Evolutionary conservation across 371 early-diverging fungal genomes (phyloP).

Genomic region (Mortierella sp.): DNA sequence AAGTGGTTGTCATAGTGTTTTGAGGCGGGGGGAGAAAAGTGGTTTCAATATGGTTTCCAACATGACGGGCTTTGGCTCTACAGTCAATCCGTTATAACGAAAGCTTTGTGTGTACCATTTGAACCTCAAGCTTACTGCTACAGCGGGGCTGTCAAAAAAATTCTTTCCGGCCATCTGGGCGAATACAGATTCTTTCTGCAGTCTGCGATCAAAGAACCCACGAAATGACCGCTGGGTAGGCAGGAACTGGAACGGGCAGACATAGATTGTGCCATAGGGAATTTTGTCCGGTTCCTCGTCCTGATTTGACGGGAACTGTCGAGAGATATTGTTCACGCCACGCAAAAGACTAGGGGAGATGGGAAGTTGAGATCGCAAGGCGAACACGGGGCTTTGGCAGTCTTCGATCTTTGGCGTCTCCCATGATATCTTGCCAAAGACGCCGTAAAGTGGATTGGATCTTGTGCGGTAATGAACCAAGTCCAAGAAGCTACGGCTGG

Average conservation of each 20-base stretch:
- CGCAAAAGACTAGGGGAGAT: not conserved
- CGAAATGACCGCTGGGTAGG: constrained; percentile 24
- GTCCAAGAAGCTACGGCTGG: constrained; percentile 7
- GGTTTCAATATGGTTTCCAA: no score
- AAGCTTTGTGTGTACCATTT: constrained; percentile 18
- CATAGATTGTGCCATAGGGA: constrained; percentile 27
- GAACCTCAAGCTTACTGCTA: constrained; percentile 30
- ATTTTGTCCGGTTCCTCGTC: no score
- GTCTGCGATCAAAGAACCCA: constrained; percentile 11
- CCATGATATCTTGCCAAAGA: constrained; percentile 10
- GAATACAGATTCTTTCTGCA: constrained; percentile 27
- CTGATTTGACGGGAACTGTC: no score
- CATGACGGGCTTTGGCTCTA: no score
- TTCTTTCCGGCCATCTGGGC: constrained; percentile 32
- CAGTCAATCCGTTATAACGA: no score
- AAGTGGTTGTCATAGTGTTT: not conserved
- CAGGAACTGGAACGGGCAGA: constrained; percentile 21
- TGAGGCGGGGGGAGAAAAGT: not conserved
- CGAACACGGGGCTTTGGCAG: constrained; percentile 34
- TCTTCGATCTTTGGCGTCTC: constrained; percentile 36
- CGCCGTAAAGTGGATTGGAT: no score
- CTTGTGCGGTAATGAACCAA: constrained; percentile 2
- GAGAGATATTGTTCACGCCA: not conserved
- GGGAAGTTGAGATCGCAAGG: constrained; percentile 36
- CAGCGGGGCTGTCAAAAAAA: constrained; percentile 44